phyloP scores from a whole-genome alignment of 495 filamentous ascomycete species.

The Chaetomidium leptoderma region DNA sequence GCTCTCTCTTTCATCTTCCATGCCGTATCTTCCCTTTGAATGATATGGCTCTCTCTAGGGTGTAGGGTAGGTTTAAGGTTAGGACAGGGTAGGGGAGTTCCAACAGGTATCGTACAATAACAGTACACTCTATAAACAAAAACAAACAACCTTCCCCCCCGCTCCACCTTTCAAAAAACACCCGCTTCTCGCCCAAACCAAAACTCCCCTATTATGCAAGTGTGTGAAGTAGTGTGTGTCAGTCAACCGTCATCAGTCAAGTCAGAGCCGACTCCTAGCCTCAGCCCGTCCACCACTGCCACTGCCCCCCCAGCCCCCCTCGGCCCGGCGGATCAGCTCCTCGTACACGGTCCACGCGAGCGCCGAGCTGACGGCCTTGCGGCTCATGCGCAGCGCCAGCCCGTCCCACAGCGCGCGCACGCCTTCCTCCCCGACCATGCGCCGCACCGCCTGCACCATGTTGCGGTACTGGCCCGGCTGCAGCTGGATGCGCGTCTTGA shows the following conservation, averaged over 20 bases:
- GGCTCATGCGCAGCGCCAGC: conserved; percentile 76
- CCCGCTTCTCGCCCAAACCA: not conserved
- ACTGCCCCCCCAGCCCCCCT: conserved; percentile 53
- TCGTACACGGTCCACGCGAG: conserved; percentile 97
- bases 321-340: conserved; percentile 75
- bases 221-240: too few relatives aligned
- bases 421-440: conserved; percentile 82
- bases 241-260: not conserved
- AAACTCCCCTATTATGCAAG: not conserved
- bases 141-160: too few relatives aligned
- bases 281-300: too few relatives aligned
- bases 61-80: not conserved
- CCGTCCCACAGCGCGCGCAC: conserved; percentile 79
- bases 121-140: conserved; percentile 3
- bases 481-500: conserved; percentile 93
- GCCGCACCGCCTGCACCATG: conserved; percentile 66
- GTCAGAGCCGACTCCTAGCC: conserved; percentile 12
- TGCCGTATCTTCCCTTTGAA: not conserved
- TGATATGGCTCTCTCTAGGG: not conserved
- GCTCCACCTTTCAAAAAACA: not conserved
- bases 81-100: not conserved
- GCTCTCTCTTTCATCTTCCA: not conserved
- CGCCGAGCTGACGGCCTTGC: conserved; percentile 88
- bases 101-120: conserved; percentile 4
- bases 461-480: conserved; percentile 80